These are phyloP conservation scores for Canavalia ensiformis DNA, from an alignment of 306 rosid species.

Conservation along the genomic window DNA sequence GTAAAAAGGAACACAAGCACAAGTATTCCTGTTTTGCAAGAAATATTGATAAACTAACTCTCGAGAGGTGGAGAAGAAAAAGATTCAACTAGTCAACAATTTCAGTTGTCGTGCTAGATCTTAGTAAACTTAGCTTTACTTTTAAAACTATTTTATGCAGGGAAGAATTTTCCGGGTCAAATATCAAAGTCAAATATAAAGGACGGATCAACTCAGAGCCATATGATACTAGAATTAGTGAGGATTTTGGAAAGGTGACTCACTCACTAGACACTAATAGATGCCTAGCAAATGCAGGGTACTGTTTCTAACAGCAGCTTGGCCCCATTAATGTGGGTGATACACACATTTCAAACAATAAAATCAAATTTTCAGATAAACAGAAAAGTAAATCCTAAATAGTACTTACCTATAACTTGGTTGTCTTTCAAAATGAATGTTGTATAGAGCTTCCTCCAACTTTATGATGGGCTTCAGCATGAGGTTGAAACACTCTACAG, in stretches of 20 bases:
- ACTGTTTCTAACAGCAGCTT: neutral
- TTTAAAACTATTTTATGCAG: slow-evolving; percentile 7
- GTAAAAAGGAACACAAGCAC: slow-evolving; percentile 57
- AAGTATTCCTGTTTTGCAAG: slow-evolving; percentile 50
- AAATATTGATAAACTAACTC: neutral
- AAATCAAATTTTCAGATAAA: neutral
- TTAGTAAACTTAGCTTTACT: neutral
- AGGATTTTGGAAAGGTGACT: neutral
- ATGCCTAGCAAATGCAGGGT: neutral
- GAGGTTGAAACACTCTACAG: neutral
- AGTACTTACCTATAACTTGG: neutral
- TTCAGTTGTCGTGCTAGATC: neutral
- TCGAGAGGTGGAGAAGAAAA: slow-evolving; percentile 16
- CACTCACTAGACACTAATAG: neutral
- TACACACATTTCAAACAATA: neutral
- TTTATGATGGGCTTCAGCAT: neutral
- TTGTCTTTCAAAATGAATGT: slow-evolving; percentile 6
- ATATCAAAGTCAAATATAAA: neutral
- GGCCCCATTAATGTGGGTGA: neutral
- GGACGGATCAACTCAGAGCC: neutral
- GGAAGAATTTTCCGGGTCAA: neutral
- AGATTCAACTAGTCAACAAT: neutral
- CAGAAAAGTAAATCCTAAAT: neutral
- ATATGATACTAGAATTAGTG: neutral
- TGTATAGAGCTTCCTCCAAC: neutral